Evolutionary conservation across 148 eudicot species (phyloP), one percentile per base, ranked within the genome.

Genomic region (Persicaria tinctoria): DNA sequence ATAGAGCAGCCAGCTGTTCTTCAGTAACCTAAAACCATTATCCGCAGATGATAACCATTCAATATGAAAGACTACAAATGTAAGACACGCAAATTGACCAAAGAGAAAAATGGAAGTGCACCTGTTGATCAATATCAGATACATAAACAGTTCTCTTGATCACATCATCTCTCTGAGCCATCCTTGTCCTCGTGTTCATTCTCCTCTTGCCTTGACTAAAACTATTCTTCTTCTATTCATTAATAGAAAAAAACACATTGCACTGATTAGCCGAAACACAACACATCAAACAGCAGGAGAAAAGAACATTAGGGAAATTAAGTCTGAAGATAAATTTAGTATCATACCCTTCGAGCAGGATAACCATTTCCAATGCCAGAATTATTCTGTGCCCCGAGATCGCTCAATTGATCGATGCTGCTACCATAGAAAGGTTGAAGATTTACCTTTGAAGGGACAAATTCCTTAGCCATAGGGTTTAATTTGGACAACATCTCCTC

Each of bases 41-140:
- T 9, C 49, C 77, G 50, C 23, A 46, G 10, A 51, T 17, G 7
- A 68, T 32, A 66, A 66, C 27, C 48, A 66, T 20, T 48, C 5
- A 76, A 53, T 23, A 8, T 13, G 16, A 69, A 46, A 5, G 49
- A 23, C 6, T 53, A 14, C 5, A 48, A 56, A 51, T 17, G 8
- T 14, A 10, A 12, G 16, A 18, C 20, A 51, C 70, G 32, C 53
- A 51, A 71, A 41, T 4, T 38, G 51, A 50, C 47, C 8, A 66
- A 5, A 53, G 18, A 12, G 51, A 48, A 46, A 69, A 38, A 16
- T 5, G 11, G 16, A 75, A 47, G 11, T 47, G 9, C 77, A 93
- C 98, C 96, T 88, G 97, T 41, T 94, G 97, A 82, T 91, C 95
- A 76, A 94, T 91, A 70, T 94, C 98, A 74, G 98, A 94, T 3